Evolutionary conservation across 768 basidiomycete species (phyloP), one percentile per base, ranked within the genome.

Genomic region (Termitomyces sp.): DNA sequence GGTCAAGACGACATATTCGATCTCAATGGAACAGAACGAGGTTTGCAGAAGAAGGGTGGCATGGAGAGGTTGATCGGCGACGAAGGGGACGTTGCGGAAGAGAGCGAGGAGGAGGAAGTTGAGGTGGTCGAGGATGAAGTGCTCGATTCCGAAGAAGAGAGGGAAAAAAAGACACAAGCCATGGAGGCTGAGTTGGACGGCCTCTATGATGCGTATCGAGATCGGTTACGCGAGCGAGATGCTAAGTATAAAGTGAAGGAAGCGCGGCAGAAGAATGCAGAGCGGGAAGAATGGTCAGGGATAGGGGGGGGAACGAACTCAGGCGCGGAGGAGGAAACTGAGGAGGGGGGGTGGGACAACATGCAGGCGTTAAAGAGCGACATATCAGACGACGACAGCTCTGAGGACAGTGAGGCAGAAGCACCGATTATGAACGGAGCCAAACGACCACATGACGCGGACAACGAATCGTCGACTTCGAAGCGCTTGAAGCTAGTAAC

Each of bases 1-100:
- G 92, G 91, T 7, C 89, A 91, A 67, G 90, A 88, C 28, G 95
- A 98, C 66, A 78, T 97, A 24, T 98, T 98, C 68, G 93, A 96
- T 69, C 82, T 98, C 45, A 85, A 78, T 53, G 78, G 81, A 48
- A 83, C 87, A 6, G 86, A 89, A 71, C 70, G 68, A 39, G 70
- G 64, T 40, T 46, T 78, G 62, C 71, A 68, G 40, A 78, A 77
- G 67, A 76, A 76, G 67, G 75, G 78, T 45, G 77, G 74, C 5
- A 68, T 80, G 44, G 73, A 73, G 28, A 75, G 71, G 44, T 66
- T 81, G 28, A 68, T 70, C 39, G 58, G 53, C 32, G 73, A 75
- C 5, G 65, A 68, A 38, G 78, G 76, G 8, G 81, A 83, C 33
- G 78, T 78, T 8, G 82, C 79, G 6, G 78, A 75, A 35, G 74